Conservation (phyloP, 2,329 filamentous ascomycete species). For the Colletotrichum sansevieriae region DNA sequence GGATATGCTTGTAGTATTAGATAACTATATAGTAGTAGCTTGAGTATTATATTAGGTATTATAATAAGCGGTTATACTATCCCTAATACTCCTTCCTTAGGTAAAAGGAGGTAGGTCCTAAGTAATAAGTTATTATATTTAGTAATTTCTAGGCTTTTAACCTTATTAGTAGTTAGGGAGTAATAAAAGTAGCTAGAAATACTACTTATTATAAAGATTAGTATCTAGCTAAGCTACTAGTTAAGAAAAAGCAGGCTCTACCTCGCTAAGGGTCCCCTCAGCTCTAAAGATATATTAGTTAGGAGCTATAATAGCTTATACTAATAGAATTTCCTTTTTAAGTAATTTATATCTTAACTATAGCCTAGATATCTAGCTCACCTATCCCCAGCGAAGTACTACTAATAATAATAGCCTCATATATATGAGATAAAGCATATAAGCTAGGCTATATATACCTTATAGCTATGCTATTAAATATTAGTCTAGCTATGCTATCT, state of each 20-base stretch:
- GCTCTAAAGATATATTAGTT: background rate
- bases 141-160: background rate
- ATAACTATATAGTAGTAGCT: background rate
- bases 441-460: background rate
- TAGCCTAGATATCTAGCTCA: background rate
- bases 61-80: background rate
- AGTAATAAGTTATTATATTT: background rate
- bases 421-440: background rate
- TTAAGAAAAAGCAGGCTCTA: background rate
- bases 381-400: background rate
- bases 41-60: background rate
- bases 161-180: background rate
- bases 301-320: background rate
- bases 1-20: background rate
- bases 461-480: background rate
- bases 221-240: background rate
- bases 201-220: background rate
- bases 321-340: background rate
- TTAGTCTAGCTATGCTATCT: background rate
- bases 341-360: background rate
- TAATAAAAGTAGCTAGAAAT: background rate
- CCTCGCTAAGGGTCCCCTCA: background rate
- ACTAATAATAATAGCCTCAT: background rate
- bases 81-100: too few species aligned
- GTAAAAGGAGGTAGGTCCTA: background rate